Percentiles rank a stretch among this genome's conserved stretches.
Evolutionary conservation across 495 filamentous ascomycete species (phyloP).

Genomic region (Penicillium angulare): DNA sequence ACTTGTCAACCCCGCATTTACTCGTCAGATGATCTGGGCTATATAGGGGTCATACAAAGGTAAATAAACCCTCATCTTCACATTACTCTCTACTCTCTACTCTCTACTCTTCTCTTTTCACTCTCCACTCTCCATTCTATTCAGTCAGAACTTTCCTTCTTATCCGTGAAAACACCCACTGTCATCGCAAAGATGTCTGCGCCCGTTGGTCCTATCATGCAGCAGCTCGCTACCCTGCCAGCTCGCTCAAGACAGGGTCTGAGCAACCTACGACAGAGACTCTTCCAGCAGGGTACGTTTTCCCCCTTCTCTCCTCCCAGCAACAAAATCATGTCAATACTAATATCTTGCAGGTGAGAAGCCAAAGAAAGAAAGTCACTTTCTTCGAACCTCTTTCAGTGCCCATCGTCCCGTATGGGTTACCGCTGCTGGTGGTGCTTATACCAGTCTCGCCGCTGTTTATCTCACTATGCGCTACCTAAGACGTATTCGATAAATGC

Average conservation of each 20-base stretch:
- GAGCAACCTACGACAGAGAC: slow-evolving; percentile 26
- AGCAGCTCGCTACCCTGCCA: slow-evolving; percentile 22
- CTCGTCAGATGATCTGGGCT: slow-evolving; percentile 23
- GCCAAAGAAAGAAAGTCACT: slow-evolving; percentile 29
- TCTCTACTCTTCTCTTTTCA: not conserved
- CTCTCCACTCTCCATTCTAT: slow-evolving; percentile 7
- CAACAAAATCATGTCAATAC: slow-evolving; percentile 1
- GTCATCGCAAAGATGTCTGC: slow-evolving; percentile 26
- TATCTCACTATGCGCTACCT: slow-evolving; percentile 40
- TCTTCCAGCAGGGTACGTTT: slow-evolving; percentile 33
- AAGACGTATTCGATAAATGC: slow-evolving; percentile 21
- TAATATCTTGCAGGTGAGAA: slow-evolving; percentile 25
- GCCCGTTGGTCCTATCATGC: slow-evolving; percentile 21
- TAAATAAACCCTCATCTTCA: too few species aligned
- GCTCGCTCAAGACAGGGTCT: slow-evolving; percentile 29
- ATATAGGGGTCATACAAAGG: slow-evolving; percentile 13
- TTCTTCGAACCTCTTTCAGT: slow-evolving; percentile 38
- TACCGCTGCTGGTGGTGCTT: slow-evolving; percentile 35
- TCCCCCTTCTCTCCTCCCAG: not conserved
- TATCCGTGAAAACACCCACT: slow-evolving; percentile 7
- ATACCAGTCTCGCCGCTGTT: slow-evolving; percentile 39
- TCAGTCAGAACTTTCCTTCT: slow-evolving; percentile 5
- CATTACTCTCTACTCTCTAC: not conserved
- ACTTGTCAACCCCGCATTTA: slow-evolving; percentile 21
- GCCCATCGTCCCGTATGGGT: slow-evolving; percentile 45